Base-by-base conservation (phyloP, 1,284 basidiomycete species). In the Apiotrichum siamense region DNA sequence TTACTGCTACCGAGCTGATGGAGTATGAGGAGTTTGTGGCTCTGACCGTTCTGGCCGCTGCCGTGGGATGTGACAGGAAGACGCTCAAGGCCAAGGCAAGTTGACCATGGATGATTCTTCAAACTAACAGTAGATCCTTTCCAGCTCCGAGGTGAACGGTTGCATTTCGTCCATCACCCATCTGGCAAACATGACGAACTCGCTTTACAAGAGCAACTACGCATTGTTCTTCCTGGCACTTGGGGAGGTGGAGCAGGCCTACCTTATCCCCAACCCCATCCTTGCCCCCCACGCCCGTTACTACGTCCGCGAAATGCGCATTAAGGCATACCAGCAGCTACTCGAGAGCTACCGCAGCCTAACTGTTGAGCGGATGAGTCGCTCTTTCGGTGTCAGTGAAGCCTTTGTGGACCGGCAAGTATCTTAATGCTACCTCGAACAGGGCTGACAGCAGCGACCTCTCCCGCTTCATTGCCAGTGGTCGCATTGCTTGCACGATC, bases 221-320 rank as follows among this genome's bases (percentile, higher is more conserved):
- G 84, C 90, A 65, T 87, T 90, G 56, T 92, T 98, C 76, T 98
- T 97, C 76, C 76, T 84, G 29, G 86, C 93, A 0, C 81, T 97
- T 17, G 89, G 91, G 20, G 85, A 85, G 7, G 84, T 97, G 41
- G 92, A 97, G 74, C 85, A 92, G 75, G 81, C 81, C 0, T 83
- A 88, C 67, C 83, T 97, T 53, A 77, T 93, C 20, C 86, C 91
- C 11, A 94, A 88, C 17, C 86, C 89, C 24, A 76, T 92, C 40
- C 81, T 97, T 39, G 81, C 85, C 7, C 86, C 86, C 0, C 96
- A 98, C 67, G 82, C 90, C 1, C 82, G 88, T 4, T 97, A 80
- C 78, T 97, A 96, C 71, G 82, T 94, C 20, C 85, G 93, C 45
- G 96, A 97, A 74, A 93, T 97, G 88, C 85, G 94, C 38, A 93